Base-by-base conservation (phyloP, 164 flowering plant species). In the Santalum album region DNA sequence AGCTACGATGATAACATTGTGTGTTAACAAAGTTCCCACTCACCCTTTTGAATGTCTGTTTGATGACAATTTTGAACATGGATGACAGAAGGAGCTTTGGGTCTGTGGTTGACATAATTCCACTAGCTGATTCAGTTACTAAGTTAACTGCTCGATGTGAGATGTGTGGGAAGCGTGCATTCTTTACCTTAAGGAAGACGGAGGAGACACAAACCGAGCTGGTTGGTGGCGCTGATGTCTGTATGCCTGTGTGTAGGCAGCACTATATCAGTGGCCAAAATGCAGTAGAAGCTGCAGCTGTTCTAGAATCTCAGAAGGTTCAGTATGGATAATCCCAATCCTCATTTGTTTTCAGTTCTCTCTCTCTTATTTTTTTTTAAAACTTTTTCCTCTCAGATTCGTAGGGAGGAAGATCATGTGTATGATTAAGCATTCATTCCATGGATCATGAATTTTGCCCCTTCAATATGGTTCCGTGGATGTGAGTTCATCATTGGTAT, bases 191-290 rank as follows among this genome's bases (percentile, higher is more conserved):
- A 38, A 75, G 90, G 61, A 83, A 81, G 74, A 76, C 85, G 0
- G 66, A 63, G 11, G 83, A 81, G 50, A 78, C 60, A 1, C 64
- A 69, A 48, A 79, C 73, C 14, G 87, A 83, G 62, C 63, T 81
- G 29, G 75, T 84, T 38, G 87, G 76, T 10, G 90, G 87, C 3
- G 81, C 83, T 29, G 83, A 84, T 29, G 73, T 78, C 14, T 84
- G 81, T 67, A 84, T 81, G 90, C 90, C 87, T 6, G 87, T 84
- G 19, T 84, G 90, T 42, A 69, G 87, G 15, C 74, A 72, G 55
- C 87, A 84, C 72, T 81, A 84, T 67, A 75, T 77, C 20, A 66
- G 68, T 47, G 86, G 86, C 20, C 86, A 78, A 62, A 75, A 54
- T 1, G 82, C 65, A 39, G 74, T 72, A 24, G 81, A 77, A 59